These are phyloP conservation scores for Aphanomyces stellatus DNA, from an alignment of 352 stramenopile genomes.

Conservation along the genomic window DNA sequence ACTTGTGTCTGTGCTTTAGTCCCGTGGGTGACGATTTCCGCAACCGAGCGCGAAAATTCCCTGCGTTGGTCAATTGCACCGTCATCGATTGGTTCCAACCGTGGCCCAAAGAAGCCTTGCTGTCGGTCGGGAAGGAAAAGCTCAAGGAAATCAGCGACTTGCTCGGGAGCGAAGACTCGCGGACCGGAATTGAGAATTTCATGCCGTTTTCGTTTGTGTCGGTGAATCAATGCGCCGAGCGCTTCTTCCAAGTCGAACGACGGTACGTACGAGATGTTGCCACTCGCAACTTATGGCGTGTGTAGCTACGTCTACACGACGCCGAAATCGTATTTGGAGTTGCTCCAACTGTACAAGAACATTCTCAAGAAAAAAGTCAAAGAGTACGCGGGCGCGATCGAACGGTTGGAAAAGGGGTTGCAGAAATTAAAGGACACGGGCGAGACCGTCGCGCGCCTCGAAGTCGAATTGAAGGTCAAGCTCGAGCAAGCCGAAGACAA, in stretches of 20 bases:
- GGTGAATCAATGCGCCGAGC: conserved; percentile 87
- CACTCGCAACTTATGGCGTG: not conserved
- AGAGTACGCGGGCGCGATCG: conserved; percentile 83
- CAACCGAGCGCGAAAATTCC: conserved; percentile 91
- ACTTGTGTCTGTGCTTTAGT: conserved; percentile 92
- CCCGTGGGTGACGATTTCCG: conserved; percentile 94
- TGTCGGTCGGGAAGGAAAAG: conserved; percentile 85
- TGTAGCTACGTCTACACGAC: conserved; percentile 85
- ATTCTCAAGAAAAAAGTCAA: conserved; percentile 88
- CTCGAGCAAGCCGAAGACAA: conserved; percentile 95
- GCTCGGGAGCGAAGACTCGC: conserved; percentile 71
- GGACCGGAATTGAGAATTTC: conserved; percentile 89
- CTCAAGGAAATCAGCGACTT: conserved; percentile 78
- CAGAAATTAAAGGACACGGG: conserved; percentile 91
- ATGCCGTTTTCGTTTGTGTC: conserved; percentile 93
- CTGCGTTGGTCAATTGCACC: conserved; percentile 92
- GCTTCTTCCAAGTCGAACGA: conserved; percentile 86
- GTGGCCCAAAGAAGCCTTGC: conserved; percentile 89
- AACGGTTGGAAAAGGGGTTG: conserved; percentile 88
- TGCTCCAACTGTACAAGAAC: conserved; percentile 92
- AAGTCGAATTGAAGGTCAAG: conserved; percentile 93
- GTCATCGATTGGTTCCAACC: conserved; percentile 95
- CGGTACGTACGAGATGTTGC: conserved; percentile 30
- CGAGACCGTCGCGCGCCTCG: conserved; percentile 87
- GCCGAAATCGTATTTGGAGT: conserved; percentile 92